Evolutionary conservation across 495 filamentous ascomycete species (phyloP), one percentile per base, ranked within the genome.

Genomic region (Hypoxylon cercidicola): DNA sequence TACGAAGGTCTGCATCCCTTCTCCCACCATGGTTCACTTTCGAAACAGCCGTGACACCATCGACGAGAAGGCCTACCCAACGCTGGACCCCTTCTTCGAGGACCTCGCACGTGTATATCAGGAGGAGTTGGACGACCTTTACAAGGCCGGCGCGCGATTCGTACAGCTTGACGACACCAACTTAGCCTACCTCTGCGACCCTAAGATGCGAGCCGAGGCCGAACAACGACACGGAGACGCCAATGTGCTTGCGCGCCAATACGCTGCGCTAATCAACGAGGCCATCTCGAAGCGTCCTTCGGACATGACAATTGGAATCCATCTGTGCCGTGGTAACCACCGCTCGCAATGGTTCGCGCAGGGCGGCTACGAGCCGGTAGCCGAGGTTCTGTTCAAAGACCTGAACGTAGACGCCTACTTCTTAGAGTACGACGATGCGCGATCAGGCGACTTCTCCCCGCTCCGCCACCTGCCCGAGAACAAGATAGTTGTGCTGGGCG

Each of bases 151-250:
- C 6, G 77, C 86, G 67, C 77, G 87, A 43, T 88, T 88, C 55
- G 85, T 87, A 30, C 87, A 89, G 78, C 79, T 88, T 37, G 87
- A 89, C 60, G 87, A 89, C 66, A 88, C 87, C 19, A 85, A 87
- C 63, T 78, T 90, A 35, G 87, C 87, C 3, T 82, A 88, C 72
- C 86, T 90, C 65, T 89, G 87, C 78, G 88, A 88, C 49, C 78
- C 83, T 28, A 77, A 80, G 60, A 88, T 90, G 85, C 76, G 86
- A 13, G 74, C 82, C 62, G 87, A 85, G 64, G 88, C 85, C 74
- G 83, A 81, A 53, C 73, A 79, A 54, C 82, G 88, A 54, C 78
- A 83, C 66, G 81, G 78, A 54, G 88, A 89, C 70, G 79, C 76
- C 20, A 77, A 86, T 43, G 74, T 79, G 30, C 77, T 89, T 41